Percentiles rank a stretch among this genome's conserved stretches.
Conservation (phyloP, 1,284 basidiomycete genomes). For the Trametes versicolor region DNA sequence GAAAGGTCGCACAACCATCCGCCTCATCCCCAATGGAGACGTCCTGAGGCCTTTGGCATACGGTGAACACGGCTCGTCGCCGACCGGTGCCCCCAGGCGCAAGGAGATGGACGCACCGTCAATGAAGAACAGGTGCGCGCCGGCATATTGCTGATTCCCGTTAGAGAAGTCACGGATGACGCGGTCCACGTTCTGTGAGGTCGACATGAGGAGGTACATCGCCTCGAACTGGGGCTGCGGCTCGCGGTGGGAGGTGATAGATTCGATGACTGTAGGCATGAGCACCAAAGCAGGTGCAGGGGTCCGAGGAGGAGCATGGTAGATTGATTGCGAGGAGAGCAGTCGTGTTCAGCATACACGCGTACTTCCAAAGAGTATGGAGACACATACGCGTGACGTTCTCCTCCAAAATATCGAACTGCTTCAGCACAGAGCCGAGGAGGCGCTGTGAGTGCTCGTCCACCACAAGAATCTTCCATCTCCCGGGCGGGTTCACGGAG, state of each 20-base stretch:
- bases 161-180: conserved; percentile 87
- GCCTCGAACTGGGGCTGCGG: conserved; percentile 85
- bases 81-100: conserved; percentile 14
- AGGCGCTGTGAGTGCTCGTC: conserved; percentile 92
- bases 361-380: neutral
- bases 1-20: neutral
- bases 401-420: conserved; percentile 93
- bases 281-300: neutral
- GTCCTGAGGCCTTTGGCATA: neutral
- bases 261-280: conserved; percentile 72
- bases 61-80: neutral
- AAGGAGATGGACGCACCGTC: conserved; percentile 72
- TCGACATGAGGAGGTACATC: conserved; percentile 95
- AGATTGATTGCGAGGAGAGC: neutral
- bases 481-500: conserved; percentile 80
- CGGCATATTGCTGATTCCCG: conserved; percentile 80
- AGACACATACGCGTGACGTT: conserved; percentile 87
- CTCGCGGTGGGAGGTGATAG: conserved; percentile 77
- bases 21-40: neutral
- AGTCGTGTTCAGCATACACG: neutral
- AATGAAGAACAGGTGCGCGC: conserved; percentile 94
- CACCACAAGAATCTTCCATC: conserved; percentile 98
- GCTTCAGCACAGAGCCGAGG: conserved; percentile 88
- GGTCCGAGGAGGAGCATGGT: neutral
- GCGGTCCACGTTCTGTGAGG: conserved; percentile 92